Base-by-base conservation (phyloP, 116 monocot genomes). In the Papilionanthe hybrid region DNA sequence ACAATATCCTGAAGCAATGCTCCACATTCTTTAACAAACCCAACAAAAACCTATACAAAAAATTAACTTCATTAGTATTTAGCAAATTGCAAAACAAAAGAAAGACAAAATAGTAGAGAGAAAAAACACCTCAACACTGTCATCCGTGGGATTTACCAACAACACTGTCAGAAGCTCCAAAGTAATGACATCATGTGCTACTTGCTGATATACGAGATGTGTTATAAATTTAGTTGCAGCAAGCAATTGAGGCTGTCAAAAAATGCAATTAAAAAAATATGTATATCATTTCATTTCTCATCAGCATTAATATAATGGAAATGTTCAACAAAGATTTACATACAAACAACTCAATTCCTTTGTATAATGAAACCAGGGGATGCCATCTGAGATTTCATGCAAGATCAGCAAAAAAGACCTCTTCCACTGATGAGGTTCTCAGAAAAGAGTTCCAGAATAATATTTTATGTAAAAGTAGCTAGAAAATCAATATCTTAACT, bases 341-440 rank as follows among this genome's bases (percentile, higher is more conserved):
- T n/a, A n/a, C n/a, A n/a, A n/a, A n/a, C n/a, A n/a, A n/a, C n/a
- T n/a, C n/a, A n/a, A n/a, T n/a, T n/a, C n/a, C n/a, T n/a, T n/a
- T n/a, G n/a, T n/a, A n/a, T n/a, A n/a, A 94, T 94, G 29, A 96
- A 96, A 1, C 90, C 93, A 2, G 96, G 94, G 2, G 94, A 94
- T 0, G 96, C 94, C 92, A 96, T 92, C 85, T 96, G 96, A 1
- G 92, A 92, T 73, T 96, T 96, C 86, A 96, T 94, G 72, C 96
- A 96, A 0, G 96, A 96, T 20, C 94, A 81, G 66, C 94, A 96
- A 81, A 94, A 96, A 8, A 96, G 81, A 45, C 93, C 96, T 67
- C 94, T 73, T 9, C 92, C 96, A 4, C 94, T 81, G 72, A 94
- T 89, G 22, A 96, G 88, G 72, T 96, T 96, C 89, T 96, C 96